Conservation (phyloP, 176 grass and related monocot genomes). For the Guadua angustifolia region DNA sequence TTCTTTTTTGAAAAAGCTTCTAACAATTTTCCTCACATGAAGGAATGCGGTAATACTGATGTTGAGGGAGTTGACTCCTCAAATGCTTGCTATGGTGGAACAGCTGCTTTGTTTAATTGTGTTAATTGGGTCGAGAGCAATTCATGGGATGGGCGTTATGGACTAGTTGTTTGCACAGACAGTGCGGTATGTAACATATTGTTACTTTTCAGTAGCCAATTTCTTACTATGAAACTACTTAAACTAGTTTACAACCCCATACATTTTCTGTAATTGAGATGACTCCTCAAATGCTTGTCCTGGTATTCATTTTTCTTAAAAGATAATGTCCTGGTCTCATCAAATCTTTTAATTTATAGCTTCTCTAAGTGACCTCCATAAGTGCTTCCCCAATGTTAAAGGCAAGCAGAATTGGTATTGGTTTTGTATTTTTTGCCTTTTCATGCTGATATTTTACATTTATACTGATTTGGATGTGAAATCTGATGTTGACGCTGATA, state of each 20-base stretch:
- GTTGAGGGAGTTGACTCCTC: constrained; percentile 85
- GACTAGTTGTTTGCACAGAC: constrained; percentile 81
- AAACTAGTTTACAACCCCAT: background rate
- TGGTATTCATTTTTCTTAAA: background rate
- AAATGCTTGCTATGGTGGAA: constrained; percentile 87
- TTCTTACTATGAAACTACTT: background rate
- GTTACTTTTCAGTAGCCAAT: background rate
- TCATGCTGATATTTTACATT: constrained; percentile 9
- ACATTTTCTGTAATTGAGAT: background rate
- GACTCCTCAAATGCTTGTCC: background rate
- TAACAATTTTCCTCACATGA: constrained; percentile 28
- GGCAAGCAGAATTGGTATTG: background rate
- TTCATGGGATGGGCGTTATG: constrained; percentile 81
- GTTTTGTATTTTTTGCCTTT: background rate
- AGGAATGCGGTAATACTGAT: constrained; percentile 80
- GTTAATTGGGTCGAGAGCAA: constrained; percentile 85
- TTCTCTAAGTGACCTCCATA: background rate
- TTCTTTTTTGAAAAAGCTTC: no score
- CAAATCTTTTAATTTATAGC: background rate
- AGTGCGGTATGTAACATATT: constrained; percentile 55
- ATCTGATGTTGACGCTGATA: background rate
- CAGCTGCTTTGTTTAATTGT: constrained; percentile 81
- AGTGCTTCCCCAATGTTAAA: background rate
- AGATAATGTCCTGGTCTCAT: background rate
- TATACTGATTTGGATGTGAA: background rate